A percentile compares a stretch with the other conserved stretches of the same genome.
Evolutionary conservation across 805 yeast species (phyloP).

Genomic region (Suhomyces xylopsoci): DNA sequence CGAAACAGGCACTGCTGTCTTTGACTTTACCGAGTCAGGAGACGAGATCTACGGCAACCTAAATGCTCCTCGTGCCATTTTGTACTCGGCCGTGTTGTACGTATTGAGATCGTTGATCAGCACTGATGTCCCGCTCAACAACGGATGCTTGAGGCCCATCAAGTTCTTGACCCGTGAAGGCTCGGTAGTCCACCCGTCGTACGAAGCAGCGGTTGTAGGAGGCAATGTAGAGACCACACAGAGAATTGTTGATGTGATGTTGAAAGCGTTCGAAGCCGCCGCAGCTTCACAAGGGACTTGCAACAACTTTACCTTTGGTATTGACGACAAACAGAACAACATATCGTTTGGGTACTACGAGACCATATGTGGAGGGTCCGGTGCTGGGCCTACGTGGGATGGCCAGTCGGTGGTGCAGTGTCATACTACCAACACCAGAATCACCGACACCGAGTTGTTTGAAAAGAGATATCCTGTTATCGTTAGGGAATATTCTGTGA

Average conservation of each 20-base stretch:
- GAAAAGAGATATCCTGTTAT: conserved; percentile 87
- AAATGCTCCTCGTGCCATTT: conserved; percentile 90
- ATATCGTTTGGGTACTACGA: conserved; percentile 88
- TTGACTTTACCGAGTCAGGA: conserved; percentile 85
- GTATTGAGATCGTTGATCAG: conserved; percentile 81
- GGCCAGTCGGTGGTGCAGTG: conserved; percentile 91
- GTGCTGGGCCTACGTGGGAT: conserved; percentile 84
- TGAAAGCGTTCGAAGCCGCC: conserved; percentile 82
- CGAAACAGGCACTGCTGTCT: conserved; percentile 57
- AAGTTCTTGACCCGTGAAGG: conserved; percentile 45
- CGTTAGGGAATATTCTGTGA: conserved; percentile 64
- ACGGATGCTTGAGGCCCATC: conserved; percentile 85
- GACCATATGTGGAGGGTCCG: conserved; percentile 94
- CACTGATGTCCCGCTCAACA: conserved; percentile 87
- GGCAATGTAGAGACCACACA: conserved; percentile 96
- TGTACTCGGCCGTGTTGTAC: conserved; percentile 84
- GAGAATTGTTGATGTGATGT: conserved; percentile 82
- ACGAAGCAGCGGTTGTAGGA: conserved; percentile 84
- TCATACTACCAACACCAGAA: conserved; percentile 90
- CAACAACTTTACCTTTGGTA: conserved; percentile 90
- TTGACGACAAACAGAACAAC: conserved; percentile 52
- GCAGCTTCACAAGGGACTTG: conserved; percentile 97
- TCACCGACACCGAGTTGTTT: conserved; percentile 86
- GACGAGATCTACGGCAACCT: conserved; percentile 85
- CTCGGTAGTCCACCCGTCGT: conserved; percentile 61